Evolutionary conservation across 768 basidiomycete species (phyloP).

Genomic region (Porpolomopsis calyptriformis): DNA sequence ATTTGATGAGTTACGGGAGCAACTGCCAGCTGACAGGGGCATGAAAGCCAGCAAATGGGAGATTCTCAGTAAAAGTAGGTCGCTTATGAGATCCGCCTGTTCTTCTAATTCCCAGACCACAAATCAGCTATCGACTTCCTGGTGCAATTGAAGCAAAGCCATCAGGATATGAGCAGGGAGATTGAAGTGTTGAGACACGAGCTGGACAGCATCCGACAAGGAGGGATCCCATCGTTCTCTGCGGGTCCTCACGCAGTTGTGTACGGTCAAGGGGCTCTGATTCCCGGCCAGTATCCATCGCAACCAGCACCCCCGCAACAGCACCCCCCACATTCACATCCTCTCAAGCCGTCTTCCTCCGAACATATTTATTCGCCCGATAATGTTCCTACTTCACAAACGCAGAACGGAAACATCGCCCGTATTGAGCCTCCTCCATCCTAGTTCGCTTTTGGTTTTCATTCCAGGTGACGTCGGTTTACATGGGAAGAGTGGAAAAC

Average conservation of each 20-base stretch:
- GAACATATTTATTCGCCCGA: slow-evolving; percentile 45
- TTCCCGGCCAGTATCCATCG: slow-evolving; percentile 36
- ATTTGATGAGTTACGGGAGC: slow-evolving; percentile 91
- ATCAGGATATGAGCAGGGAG: slow-evolving; percentile 70
- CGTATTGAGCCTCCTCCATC: slow-evolving; percentile 35
- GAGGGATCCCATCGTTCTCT: slow-evolving; percentile 39
- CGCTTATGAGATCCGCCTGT: not conserved
- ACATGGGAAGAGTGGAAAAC: not conserved
- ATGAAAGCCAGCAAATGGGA: slow-evolving; percentile 99
- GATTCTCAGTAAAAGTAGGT: slow-evolving; percentile 86
- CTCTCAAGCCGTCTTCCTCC: slow-evolving; percentile 51
- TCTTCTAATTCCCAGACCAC: slow-evolving; percentile 8
- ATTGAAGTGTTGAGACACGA: slow-evolving; percentile 73
- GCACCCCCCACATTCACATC: slow-evolving; percentile 24
- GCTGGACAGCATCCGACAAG: slow-evolving; percentile 52
- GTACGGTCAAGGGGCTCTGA: slow-evolving; percentile 40
- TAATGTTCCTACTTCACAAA: slow-evolving; percentile 24
- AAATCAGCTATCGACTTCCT: slow-evolving; percentile 81
- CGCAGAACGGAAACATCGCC: slow-evolving; percentile 35
- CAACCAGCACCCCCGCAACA: slow-evolving; percentile 28
- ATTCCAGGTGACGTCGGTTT: not conserved
- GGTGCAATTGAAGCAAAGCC: slow-evolving; percentile 58
- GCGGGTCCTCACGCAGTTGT: slow-evolving; percentile 37
- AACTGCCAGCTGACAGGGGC: slow-evolving; percentile 82
- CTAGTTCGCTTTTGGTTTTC: slow-evolving; percentile 15